These are phyloP conservation scores for Rhodotorula sp. DNA, from an alignment of 1,284 basidiomycete genomes.

Conservation along the genomic window DNA sequence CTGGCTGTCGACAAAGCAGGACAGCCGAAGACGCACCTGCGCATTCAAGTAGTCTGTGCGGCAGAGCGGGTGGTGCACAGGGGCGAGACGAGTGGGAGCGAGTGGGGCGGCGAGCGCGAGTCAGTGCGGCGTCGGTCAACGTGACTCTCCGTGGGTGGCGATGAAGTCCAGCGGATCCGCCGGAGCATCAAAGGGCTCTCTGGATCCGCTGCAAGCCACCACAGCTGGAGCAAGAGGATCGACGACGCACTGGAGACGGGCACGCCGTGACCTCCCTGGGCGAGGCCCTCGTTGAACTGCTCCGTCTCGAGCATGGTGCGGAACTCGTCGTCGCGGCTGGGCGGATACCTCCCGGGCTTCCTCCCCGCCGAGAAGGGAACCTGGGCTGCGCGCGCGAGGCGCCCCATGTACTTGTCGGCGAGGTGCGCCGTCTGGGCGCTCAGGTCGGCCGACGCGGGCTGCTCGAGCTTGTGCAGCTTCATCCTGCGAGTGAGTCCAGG, in stretches of 20 bases:
- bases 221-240: background rate
- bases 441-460: conserved; percentile 16
- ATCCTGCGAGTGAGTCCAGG: conserved; percentile 21
- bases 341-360: conserved; percentile 44
- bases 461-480: conserved; percentile 35
- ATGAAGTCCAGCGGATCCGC: too few species aligned
- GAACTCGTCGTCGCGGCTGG: conserved; percentile 45
- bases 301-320: conserved; percentile 54
- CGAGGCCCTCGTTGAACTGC: conserved; percentile 54
- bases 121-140: background rate
- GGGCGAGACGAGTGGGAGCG: too few species aligned
- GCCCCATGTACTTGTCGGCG: conserved; percentile 78
- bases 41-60: conserved; percentile 89
- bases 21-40: conserved; percentile 54
- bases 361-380: conserved; percentile 36
- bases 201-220: background rate
- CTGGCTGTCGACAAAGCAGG: fast-evolving
- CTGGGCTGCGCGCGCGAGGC: conserved; percentile 65
- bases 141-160: too few species aligned
- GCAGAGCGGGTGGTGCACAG: too few species aligned
- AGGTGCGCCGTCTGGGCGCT: conserved; percentile 59
- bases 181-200: too few species aligned
- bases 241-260: conserved; percentile 78
- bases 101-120: background rate
- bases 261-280: conserved; percentile 78